Conservation (phyloP, 805 yeast species). For the Wickerhamiella cacticola region DNA sequence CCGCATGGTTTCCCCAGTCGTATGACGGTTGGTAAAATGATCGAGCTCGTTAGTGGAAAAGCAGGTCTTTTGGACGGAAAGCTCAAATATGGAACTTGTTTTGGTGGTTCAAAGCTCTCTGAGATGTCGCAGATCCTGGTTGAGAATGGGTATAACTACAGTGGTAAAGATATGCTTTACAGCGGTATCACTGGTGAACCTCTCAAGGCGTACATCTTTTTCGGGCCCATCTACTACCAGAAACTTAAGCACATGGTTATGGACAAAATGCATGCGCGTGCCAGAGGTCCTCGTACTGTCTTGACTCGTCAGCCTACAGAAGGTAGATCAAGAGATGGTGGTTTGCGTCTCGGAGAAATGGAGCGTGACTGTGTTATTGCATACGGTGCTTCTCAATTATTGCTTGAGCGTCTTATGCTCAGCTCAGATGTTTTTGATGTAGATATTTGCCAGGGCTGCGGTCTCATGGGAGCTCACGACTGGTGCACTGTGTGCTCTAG, state of each 20-base stretch:
- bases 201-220: slow-evolving; percentile 92
- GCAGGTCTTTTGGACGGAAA: slow-evolving; percentile 93
- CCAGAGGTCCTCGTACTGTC: slow-evolving; percentile 97
- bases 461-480: slow-evolving; percentile 91
- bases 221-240: slow-evolving; percentile 97
- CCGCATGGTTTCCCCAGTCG: slow-evolving; percentile 99
- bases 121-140: slow-evolving; percentile 88
- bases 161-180: slow-evolving; percentile 95
- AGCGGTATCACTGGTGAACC: slow-evolving; percentile 97
- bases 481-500: slow-evolving; percentile 97
- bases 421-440: slow-evolving; percentile 97
- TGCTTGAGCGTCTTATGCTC: slow-evolving; percentile 87
- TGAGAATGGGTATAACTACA: slow-evolving; percentile 82
- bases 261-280: slow-evolving; percentile 99
- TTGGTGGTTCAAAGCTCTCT: slow-evolving; percentile 92
- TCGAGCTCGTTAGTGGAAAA: slow-evolving; percentile 89
- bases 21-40: slow-evolving; percentile 99
- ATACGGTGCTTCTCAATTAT: slow-evolving; percentile 91
- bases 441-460: slow-evolving; percentile 87
- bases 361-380: slow-evolving; percentile 99
- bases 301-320: slow-evolving; percentile 97
- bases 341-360: slow-evolving; percentile 97
- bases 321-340: slow-evolving; percentile 98
- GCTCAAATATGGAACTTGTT: slow-evolving; percentile 93
- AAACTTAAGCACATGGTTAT: slow-evolving; percentile 97